These are phyloP conservation scores for Boletus vermiculosoides DNA, from an alignment of 768 basidiomycete species.

Conservation along the genomic window DNA sequence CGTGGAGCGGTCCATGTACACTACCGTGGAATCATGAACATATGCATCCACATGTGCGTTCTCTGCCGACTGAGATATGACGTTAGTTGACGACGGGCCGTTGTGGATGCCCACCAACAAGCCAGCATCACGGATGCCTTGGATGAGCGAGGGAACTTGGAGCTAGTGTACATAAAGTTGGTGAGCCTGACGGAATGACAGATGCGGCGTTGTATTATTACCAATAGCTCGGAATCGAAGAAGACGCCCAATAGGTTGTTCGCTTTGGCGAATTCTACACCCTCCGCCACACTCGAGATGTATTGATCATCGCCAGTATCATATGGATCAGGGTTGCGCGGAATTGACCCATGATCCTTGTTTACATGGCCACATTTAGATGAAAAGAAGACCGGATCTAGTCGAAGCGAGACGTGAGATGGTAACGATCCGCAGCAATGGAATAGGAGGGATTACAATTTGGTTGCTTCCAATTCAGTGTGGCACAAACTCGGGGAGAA, in stretches of 20 bases:
- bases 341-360: conserved; percentile 39
- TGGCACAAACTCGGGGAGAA: conserved; percentile 84
- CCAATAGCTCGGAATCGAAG: conserved; percentile 83
- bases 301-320: conserved; percentile 48
- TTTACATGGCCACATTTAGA: conserved; percentile 75
- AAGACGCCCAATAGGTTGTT: conserved; percentile 94
- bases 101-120: conserved; percentile 86
- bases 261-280: conserved; percentile 88
- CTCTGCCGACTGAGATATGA: conserved; percentile 40
- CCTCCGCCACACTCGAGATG: conserved; percentile 75
- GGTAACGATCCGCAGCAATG: conserved; percentile 21
- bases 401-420: conserved; percentile 20
- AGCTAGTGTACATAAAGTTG: conserved; percentile 38
- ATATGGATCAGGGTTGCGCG: conserved; percentile 35
- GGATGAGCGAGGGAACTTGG: conserved; percentile 86
- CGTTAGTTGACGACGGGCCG: conserved; percentile 41
- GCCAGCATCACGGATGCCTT: conserved; percentile 85
- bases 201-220: conserved; percentile 36
- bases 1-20: conserved; percentile 63
- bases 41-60: conserved; percentile 64
- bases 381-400: conserved; percentile 95
- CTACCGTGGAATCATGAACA: conserved; percentile 60
- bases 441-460: conserved; percentile 62
- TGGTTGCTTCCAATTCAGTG: conserved; percentile 98
- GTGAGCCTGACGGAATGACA: conserved; percentile 15